These are phyloP conservation scores for Basidiobolus meristosporus DNA, from an alignment of 371 early-diverging fungal genomes.

Conservation along the genomic window DNA sequence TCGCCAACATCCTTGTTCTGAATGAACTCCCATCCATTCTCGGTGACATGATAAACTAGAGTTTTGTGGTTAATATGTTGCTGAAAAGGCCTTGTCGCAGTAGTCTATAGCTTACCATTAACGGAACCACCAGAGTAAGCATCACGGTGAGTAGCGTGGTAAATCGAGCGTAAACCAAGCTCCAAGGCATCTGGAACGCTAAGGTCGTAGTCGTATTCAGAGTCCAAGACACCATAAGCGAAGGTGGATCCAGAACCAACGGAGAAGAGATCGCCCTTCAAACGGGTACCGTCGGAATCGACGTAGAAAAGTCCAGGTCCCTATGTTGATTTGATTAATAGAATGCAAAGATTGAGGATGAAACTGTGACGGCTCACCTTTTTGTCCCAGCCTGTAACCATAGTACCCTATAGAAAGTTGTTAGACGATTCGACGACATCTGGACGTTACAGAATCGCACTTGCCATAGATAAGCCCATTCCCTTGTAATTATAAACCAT, in stretches of 20 bases:
- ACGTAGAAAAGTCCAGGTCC: slow-evolving; percentile 97
- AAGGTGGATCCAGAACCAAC: slow-evolving; percentile 97
- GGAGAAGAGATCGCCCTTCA: slow-evolving; percentile 88
- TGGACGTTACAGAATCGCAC: background rate
- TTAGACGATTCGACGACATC: background rate
- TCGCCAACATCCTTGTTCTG: slow-evolving; percentile 73
- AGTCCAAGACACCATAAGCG: slow-evolving; percentile 94
- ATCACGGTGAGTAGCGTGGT: slow-evolving; percentile 98
- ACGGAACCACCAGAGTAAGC: slow-evolving; percentile 96
- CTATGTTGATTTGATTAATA: slow-evolving; percentile 10
- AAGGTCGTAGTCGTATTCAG: slow-evolving; percentile 82
- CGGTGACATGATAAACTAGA: slow-evolving; percentile 80
- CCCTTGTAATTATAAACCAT: slow-evolving; percentile 97
- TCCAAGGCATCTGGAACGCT: slow-evolving; percentile 87
- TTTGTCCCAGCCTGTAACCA: slow-evolving; percentile 99
- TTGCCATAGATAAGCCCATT: slow-evolving; percentile 93
- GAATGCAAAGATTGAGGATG: background rate
- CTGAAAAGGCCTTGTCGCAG: background rate
- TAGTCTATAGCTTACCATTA: slow-evolving; percentile 34
- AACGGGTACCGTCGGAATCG: slow-evolving; percentile 89
- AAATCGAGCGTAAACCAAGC: slow-evolving; percentile 90
- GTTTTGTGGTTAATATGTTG: background rate
- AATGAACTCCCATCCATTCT: slow-evolving; percentile 81
- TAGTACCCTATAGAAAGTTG: slow-evolving; percentile 68
- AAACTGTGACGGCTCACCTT: slow-evolving; percentile 22